Conservation (phyloP, 139 green algal genomes). For the Chlorella sp. region DNA sequence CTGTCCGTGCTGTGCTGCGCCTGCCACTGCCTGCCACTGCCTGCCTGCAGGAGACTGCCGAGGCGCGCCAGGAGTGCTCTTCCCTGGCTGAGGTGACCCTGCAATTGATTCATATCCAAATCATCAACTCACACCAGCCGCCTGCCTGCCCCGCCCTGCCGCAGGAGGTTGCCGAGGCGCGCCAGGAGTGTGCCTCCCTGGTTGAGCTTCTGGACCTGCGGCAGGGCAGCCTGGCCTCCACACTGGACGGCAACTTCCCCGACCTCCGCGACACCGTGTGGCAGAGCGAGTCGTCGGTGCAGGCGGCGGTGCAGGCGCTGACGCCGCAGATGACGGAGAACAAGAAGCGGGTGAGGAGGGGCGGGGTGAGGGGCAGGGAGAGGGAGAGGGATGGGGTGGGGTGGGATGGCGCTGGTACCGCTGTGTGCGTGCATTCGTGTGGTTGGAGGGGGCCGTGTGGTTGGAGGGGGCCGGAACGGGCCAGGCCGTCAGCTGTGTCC, state of each 20-base stretch:
- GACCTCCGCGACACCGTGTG: conserved; percentile 78
- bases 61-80: no score
- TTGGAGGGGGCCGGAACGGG: no score
- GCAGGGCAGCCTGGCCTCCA: conserved; percentile 51
- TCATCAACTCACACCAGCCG: not conserved
- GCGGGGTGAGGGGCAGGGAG: not conserved
- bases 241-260: conserved; percentile 74
- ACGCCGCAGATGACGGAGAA: conserved; percentile 86
- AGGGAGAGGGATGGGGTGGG: not conserved
- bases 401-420: not conserved
- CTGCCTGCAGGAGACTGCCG: not conserved
- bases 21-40: no score
- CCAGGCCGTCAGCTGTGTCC: no score
- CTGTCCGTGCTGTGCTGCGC: conserved; percentile 53
- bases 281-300: conserved; percentile 70
- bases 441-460: no score
- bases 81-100: no score
- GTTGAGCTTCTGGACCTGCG: conserved; percentile 74
- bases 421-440: no score
- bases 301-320: conserved; percentile 78
- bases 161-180: conserved; percentile 63
- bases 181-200: conserved; percentile 60
- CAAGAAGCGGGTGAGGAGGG: conserved; percentile 63
- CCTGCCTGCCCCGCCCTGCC: not conserved
- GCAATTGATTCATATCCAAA: not conserved